Conservation (phyloP, 208 protist genomes). For the Herpetomonas tarakana region DNA sequence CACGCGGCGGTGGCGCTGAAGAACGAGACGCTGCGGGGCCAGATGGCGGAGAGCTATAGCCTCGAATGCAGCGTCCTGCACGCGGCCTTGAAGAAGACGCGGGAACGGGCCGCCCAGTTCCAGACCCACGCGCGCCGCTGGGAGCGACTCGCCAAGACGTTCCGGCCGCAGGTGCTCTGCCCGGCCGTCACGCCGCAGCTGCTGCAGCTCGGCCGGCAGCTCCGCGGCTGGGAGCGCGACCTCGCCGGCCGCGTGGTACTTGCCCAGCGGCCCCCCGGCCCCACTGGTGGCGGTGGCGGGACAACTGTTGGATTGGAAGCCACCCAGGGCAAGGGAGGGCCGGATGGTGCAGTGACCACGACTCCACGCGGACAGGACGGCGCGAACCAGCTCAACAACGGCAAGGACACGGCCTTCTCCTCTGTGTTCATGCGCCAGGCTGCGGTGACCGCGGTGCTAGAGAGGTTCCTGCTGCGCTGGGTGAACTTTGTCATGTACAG, state of each 20-base stretch:
- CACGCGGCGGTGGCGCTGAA: conserved; percentile 10
- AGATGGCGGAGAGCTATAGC: conserved; percentile 64
- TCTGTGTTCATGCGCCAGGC: background rate
- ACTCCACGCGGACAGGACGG: background rate
- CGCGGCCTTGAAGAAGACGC: conserved; percentile 33
- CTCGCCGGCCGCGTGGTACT: conserved; percentile 15
- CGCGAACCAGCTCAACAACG: background rate
- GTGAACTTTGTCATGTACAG: conserved; percentile 66
- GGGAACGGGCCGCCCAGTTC: conserved; percentile 15
- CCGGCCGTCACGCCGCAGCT: conserved; percentile 29
- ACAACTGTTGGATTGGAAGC: no score
- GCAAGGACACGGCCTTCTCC: background rate
- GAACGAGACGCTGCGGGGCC: conserved; percentile 43
- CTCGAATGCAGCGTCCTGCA: conserved; percentile 50
- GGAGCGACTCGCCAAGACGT: conserved; percentile 80
- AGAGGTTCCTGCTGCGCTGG: conserved; percentile 66
- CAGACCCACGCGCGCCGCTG: conserved; percentile 46
- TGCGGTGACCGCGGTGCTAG: conserved; percentile 23
- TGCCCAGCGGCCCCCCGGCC: background rate
- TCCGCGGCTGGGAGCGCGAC: conserved; percentile 48
- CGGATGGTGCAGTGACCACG: no score
- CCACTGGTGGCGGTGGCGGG: background rate
- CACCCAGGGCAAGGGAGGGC: no score
- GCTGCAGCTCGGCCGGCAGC: conserved; percentile 17
- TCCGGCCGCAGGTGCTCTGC: conserved; percentile 36